Evolutionary conservation across 805 yeast species (phyloP).

Genomic region (Barnettozyma salicaria): DNA sequence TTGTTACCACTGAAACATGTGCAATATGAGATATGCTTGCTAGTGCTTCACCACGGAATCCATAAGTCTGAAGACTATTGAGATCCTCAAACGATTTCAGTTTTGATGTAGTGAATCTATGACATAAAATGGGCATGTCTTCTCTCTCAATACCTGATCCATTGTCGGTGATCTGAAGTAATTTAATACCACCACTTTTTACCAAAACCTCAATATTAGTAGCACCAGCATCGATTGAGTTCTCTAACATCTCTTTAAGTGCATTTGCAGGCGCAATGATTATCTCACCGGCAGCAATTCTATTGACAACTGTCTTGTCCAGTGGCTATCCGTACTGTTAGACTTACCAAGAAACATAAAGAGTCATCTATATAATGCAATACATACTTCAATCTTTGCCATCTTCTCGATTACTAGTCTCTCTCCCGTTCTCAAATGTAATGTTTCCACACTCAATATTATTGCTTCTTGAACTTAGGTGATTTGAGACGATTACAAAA

Average conservation of each 20-base stretch:
- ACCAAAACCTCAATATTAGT: constrained; percentile 68
- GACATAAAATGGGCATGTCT: constrained; percentile 78
- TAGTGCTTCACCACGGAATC: constrained; percentile 94
- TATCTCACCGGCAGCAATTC: constrained; percentile 97
- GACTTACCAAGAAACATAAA: too few relatives aligned
- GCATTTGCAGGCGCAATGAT: constrained; percentile 93
- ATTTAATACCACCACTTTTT: constrained; percentile 89
- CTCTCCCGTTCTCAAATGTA: constrained; percentile 2
- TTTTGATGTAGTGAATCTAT: constrained; percentile 90
- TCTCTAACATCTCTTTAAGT: constrained; percentile 85
- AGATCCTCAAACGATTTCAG: constrained; percentile 70
- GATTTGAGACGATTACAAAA: too few relatives aligned
- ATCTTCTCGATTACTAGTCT: constrained; percentile 8
- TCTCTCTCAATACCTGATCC: constrained; percentile 74
- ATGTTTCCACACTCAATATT: too few relatives aligned
- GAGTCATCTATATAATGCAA: too few relatives aligned
- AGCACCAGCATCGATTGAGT: constrained; percentile 82
- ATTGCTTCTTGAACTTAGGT: too few relatives aligned
- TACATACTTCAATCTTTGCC: constrained; percentile 4
- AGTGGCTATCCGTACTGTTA: constrained; percentile 34
- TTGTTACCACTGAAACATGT: constrained; percentile 73
- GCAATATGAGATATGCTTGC: constrained; percentile 92
- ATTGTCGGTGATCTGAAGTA: constrained; percentile 83
- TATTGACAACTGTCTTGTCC: constrained; percentile 70
- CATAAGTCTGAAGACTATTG: constrained; percentile 66